Base-by-base conservation (phyloP, 176 grass and related monocot species). In the Ensete ventricosum region DNA sequence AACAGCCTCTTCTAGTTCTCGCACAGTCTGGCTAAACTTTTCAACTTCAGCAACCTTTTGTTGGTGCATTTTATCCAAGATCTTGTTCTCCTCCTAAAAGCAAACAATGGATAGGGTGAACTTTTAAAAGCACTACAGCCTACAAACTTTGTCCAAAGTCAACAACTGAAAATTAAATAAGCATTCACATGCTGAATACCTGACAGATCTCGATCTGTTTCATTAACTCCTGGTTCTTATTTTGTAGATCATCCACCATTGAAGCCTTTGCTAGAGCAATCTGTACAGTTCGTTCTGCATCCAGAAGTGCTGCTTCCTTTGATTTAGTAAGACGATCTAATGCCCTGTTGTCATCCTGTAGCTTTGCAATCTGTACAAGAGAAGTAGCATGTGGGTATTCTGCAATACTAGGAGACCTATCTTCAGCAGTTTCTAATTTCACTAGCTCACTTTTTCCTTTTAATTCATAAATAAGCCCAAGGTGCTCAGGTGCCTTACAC, bases 141-240 rank as follows among this genome's bases (percentile, higher is more conserved):
- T n/a, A 25, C n/a, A 34, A 22, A 73, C 1, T 19, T 19, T 34
- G 54, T 11, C 76, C 20, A 53, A 53, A 67, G 25, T 52, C 50
- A 62, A 60, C 68, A 21, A 54, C 51, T 23, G 68, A 22, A 25
- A 11, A 67, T 80, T 29, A 54, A 64, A 60, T 51, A 73, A 9
- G 67, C 60, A 9, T 27, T 27, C 53, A 51, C n/a, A 22, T 67
- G 62, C 43, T 67, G n/a, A 11, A 51, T 92, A 91, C 94, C 94
- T 98, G 90, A 78, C 88, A 93, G 20, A 98, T 98, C 74, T 98
- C 94, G 52, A 98, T 93, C 73, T 93, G 94, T 79, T 98, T 93
- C 86, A 93, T 89, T 80, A 98, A 77, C 55, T 98, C 94, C 59
- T 98, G 94, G 75, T 93, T 93, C 76, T 91, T 98, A 65, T 98